Evolutionary conservation across 2,329 filamentous ascomycete species (phyloP).

Genomic region (Botryotinia calthae): DNA sequence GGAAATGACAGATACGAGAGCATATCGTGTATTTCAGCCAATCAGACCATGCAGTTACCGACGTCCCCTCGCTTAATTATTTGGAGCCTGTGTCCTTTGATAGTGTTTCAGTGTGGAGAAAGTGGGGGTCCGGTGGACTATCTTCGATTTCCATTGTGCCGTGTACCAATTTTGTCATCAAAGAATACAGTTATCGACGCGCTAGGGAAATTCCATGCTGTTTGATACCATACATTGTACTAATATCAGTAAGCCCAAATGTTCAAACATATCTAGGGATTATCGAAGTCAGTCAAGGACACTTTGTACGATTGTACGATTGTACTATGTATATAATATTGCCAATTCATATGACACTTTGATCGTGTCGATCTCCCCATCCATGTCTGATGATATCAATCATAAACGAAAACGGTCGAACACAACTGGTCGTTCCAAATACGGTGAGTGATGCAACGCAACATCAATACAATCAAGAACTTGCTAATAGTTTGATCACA

Average conservation of each 20-base stretch:
- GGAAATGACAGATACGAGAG: neutral
- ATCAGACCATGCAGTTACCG: neutral
- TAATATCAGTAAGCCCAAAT: neutral
- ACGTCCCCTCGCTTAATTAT: neutral
- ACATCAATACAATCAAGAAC: neutral
- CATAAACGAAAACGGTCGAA: neutral
- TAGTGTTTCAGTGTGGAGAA: neutral
- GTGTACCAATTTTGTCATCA: neutral
- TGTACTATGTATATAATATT: neutral
- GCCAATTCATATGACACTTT: neutral
- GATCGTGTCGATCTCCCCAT: neutral
- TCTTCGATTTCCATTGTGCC: neutral
- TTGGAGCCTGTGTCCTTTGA: neutral
- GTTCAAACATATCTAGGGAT: neutral
- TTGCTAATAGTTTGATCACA: neutral
- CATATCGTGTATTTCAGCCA: neutral
- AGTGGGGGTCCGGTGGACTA: neutral
- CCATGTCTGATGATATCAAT: neutral
- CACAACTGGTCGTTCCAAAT: constrained; percentile 4
- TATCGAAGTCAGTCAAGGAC: neutral
- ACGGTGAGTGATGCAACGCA: constrained; percentile 4
- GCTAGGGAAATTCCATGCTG: neutral
- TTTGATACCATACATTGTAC: neutral
- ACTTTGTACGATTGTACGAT: neutral
- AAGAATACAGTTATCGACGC: neutral